A percentile compares a stretch with the other conserved stretches of the same genome.
Conservation (phyloP, 176 grass and related monocot genomes). For the Triticum turgidum region DNA sequence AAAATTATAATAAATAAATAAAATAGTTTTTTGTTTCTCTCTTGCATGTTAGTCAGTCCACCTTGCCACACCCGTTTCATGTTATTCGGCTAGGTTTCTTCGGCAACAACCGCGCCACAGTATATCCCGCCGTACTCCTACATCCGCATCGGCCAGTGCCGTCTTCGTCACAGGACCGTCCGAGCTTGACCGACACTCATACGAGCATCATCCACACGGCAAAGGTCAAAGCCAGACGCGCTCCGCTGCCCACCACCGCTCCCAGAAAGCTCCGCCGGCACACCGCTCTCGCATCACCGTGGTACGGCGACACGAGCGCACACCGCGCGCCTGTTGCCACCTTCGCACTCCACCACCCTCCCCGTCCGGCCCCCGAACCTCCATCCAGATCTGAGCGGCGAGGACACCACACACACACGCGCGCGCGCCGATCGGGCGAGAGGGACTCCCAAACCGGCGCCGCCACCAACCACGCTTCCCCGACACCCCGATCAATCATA, state of each 20-base stretch:
- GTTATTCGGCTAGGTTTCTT: too few relatives aligned
- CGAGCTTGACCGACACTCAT: not conserved
- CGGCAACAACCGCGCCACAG: too few relatives aligned
- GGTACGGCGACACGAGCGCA: not conserved
- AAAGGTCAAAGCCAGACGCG: not conserved
- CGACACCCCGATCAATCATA: slow-evolving; percentile 34
- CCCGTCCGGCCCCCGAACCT: not conserved
- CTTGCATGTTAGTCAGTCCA: too few relatives aligned
- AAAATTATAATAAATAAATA: too few relatives aligned
- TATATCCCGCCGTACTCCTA: not conserved
- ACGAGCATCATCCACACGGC: not conserved
- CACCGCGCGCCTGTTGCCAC: not conserved
- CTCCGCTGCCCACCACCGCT: not conserved
- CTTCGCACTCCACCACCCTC: slow-evolving; percentile 35
- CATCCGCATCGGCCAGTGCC: not conserved
- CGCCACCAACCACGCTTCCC: slow-evolving; percentile 32
- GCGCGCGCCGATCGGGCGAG: not conserved
- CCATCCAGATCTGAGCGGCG: slow-evolving; percentile 46
- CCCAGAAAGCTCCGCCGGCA: not conserved
- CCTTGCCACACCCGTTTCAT: too few relatives aligned
- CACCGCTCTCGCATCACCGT: not conserved
- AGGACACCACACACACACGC: not conserved
- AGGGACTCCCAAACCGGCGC: slow-evolving; percentile 42
- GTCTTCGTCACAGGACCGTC: not conserved
- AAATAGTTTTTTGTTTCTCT: too few relatives aligned